Evolutionary conservation across 129 eudicot species (phyloP), one percentile per base, ranked within the genome.

Genomic region (Lonicera japonica): DNA sequence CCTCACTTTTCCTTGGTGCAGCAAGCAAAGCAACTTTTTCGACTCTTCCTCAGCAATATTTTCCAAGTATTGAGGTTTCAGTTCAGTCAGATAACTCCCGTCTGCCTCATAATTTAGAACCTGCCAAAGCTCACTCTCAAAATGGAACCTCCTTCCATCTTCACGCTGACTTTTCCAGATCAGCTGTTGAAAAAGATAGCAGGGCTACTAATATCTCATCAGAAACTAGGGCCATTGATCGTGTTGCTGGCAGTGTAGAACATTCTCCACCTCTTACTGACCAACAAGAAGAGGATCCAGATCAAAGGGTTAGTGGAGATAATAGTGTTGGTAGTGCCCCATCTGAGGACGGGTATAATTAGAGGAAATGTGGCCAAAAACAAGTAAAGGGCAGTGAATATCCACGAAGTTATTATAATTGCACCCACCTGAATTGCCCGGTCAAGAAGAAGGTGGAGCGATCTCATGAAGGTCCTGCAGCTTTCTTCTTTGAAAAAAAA

Each of bases 341-440:
- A 48, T 72, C 82, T 21, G 87, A 85, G 21, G 91, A 85, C 60
- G 95, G 87, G 56, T 89, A 77, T 70, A 85, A 78, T 63, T 89
- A 90, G 97, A 66, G 95, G 64, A 89, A 85, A 67, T 89, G 86
- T 29, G 97, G 97, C 66, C 95, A 86, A 63, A 85, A 89, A 65
- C 97, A 89, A 73, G 97, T 83, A 39, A 89, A 85, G 60, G 96
- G 95, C 40, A 89, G 96, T 14, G 96, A 85, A 63, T 82, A 77
- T 66, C 95, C 95, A 10, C 69, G 96, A 65, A n/a, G n/a, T n/a
- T n/a, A n/a, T n/a, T n/a, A n/a, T n/a, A n/a, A n/a, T n/a, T n/a
- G n/a, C n/a, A n/a, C n/a, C n/a, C n/a, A n/a, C n/a, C n/a, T n/a
- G n/a, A n/a, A n/a, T n/a, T n/a, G n/a, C n/a, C n/a, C n/a, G n/a